phyloP scores from a whole-genome alignment of 176 grass and related monocot genomes.

The Oryza glumipatula region DNA sequence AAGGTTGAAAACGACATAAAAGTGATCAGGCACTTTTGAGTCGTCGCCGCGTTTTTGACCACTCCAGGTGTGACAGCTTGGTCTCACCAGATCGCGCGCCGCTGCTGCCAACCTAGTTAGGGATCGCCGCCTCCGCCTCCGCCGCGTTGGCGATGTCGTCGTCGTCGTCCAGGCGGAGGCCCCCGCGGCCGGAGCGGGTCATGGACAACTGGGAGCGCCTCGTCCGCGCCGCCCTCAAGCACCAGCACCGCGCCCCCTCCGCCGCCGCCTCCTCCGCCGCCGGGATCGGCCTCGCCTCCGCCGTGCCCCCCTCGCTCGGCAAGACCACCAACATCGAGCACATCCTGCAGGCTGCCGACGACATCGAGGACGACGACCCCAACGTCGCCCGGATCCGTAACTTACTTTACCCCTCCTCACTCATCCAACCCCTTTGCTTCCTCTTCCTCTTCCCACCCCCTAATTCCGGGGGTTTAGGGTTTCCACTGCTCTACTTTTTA shows the following conservation, averaged over 20 bases:
- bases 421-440: no score
- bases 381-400: slow-evolving; percentile 83
- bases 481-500: background rate
- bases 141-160: slow-evolving; percentile 2
- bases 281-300: slow-evolving; percentile 45
- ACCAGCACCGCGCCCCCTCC: slow-evolving; percentile 29
- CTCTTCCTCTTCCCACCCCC: no score
- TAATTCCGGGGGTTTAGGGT: background rate
- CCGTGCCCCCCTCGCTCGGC: slow-evolving; percentile 69
- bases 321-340: slow-evolving; percentile 78
- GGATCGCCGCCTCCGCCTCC: background rate
- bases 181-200: slow-evolving; percentile 46
- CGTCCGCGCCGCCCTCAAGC: slow-evolving; percentile 66
- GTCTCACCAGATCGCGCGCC: no score
- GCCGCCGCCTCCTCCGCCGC: slow-evolving; percentile 24
- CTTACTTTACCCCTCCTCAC: no score
- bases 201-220: slow-evolving; percentile 90
- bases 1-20: no score
- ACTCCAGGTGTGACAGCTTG: no score
- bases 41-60: no score
- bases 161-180: slow-evolving; percentile 48
- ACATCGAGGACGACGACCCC: slow-evolving; percentile 84
- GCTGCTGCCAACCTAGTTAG: no score
- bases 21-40: no score
- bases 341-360: slow-evolving; percentile 83